phyloP scores from a whole-genome alignment of 2,329 filamentous ascomycete species.

The Anthostomella pinea region DNA sequence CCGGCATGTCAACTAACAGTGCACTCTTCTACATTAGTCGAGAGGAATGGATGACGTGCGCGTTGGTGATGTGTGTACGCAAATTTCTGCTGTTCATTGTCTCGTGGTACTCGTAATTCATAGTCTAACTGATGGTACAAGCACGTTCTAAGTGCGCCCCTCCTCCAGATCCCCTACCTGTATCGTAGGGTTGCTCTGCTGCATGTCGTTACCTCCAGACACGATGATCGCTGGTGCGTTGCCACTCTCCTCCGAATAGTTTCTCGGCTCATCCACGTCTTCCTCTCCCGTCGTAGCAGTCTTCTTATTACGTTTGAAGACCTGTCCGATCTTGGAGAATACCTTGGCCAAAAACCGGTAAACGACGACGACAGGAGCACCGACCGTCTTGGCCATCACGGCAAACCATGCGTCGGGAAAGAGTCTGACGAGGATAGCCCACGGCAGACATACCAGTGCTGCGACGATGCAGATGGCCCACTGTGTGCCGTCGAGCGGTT shows the following conservation, averaged over 20 bases:
- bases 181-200: conserved; percentile 18
- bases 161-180: conserved; percentile 25
- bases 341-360: conserved; percentile 22
- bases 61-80: no score
- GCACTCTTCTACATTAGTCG: no score
- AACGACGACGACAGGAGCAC: conserved; percentile 27
- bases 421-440: conserved; percentile 46
- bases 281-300: background rate
- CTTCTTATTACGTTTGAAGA: conserved; percentile 18
- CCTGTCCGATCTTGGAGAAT: conserved; percentile 16
- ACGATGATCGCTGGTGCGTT: conserved; percentile 26
- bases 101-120: background rate
- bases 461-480: conserved; percentile 54
- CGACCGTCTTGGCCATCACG: conserved; percentile 27
- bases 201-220: conserved; percentile 11
- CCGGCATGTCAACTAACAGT: no score
- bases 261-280: conserved; percentile 8
- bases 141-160: conserved; percentile 13
- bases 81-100: no score
- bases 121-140: background rate
- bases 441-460: conserved; percentile 47
- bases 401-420: conserved; percentile 47
- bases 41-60: no score
- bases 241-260: conserved; percentile 3
- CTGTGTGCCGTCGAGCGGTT: conserved; percentile 45